Evolutionary conservation across 2,329 filamentous ascomycete genomes (phyloP), one percentile per base, ranked within the genome.

Genomic region (Phialophora macrospora): DNA sequence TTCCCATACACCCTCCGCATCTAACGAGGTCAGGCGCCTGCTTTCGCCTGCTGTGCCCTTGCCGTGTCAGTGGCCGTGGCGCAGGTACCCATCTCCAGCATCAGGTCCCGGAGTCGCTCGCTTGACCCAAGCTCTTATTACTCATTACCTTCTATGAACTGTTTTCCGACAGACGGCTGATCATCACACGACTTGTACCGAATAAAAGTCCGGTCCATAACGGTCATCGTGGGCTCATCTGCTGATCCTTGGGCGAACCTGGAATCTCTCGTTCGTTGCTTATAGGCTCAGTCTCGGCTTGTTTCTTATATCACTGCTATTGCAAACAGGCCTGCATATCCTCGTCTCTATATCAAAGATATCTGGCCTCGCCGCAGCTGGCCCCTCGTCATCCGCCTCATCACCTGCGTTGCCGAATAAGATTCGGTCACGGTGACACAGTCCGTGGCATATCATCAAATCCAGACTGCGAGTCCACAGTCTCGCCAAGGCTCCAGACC

Each of bases 391-490:
- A 14, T 4, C 48, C 48, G 22, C 26, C 26, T 52, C 22, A 26
- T 24, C 20, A 5, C 48, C 20, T 55, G 2, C 52, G 28, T 9
- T 51, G 8, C 28, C 12, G n/a, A 17, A 55, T 32, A 30, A 11
- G 17, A 34, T 32, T 34, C 28, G 24, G 44, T 52, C 34, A 63
- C 61, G 57, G 56, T 55, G 38, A 54, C 61, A 57, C 61, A 55
- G 65, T 57, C 64, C 55, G 51, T 60, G 49, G 17, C 44, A 56
- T 34, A 60, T 41, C 24, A 52, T 62, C 54, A 38, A 8, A 51
- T 60, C 49, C 17, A 64, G 55, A 60, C 24, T 56, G 38, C 60
- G 56, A 67, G 57, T 62, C 14, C 46, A 66, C 55, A 57, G 61
- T 58, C 61, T 63, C 55, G 61, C 61, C 46, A 28, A 41, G 61